These are phyloP conservation scores for Ophiostoma ulmi DNA, from an alignment of 2,329 filamentous ascomycete species.

Conservation along the genomic window DNA sequence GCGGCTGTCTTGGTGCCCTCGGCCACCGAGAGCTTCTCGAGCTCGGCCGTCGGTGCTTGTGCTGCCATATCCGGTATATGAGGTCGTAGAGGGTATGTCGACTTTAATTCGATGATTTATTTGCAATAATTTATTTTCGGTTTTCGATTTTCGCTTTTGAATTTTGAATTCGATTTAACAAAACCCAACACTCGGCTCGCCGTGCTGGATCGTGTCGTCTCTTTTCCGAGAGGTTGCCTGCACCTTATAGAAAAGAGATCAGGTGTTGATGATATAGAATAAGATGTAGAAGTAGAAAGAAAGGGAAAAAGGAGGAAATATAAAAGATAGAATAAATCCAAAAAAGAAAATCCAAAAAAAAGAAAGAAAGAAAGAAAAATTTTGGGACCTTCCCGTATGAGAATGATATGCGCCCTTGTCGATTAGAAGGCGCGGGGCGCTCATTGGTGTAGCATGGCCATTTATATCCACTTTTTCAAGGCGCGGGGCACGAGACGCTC, in stretches of 20 bases:
- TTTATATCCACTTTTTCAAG: conserved; percentile 12
- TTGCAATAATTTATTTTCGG: background rate
- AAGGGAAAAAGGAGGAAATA: background rate
- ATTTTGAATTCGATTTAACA: too few species aligned
- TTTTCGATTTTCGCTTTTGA: too few species aligned
- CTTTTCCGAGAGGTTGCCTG: background rate
- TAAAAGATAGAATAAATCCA: background rate
- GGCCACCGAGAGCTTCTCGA: conserved; percentile 15
- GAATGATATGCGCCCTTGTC: conserved; percentile 18
- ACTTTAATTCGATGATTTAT: background rate
- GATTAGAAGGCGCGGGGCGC: conserved; percentile 15
- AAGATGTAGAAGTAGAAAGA: background rate
- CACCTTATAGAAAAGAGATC: conserved; percentile 7
- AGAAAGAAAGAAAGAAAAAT: conserved; percentile 12
- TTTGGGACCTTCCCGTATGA: conserved; percentile 14
- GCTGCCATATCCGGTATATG: conserved; percentile 37
- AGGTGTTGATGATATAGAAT: background rate
- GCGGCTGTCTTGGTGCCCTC: background rate
- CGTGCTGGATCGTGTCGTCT: background rate
- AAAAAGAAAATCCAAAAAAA: conserved; percentile 3
- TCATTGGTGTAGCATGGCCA: background rate
- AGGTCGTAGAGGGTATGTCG: background rate
- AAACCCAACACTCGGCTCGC: background rate
- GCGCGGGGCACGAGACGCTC: conserved; percentile 15
- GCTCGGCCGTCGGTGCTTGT: conserved; percentile 33